Conservation (phyloP, 805 yeast species). For the Saccharomycopsis schoenii region DNA sequence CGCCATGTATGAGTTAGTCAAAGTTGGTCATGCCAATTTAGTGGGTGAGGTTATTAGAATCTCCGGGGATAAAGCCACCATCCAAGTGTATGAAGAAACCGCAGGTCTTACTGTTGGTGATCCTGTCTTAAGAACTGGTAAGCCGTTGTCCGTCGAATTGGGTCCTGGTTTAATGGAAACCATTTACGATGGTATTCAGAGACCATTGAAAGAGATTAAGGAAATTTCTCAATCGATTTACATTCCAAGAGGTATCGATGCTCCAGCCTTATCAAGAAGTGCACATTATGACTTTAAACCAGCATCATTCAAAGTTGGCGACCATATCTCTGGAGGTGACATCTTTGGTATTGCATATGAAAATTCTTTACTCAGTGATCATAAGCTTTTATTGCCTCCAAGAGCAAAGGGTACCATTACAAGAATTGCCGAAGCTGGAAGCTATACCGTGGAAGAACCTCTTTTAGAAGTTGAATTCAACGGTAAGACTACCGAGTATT, state of each 20-base stretch:
- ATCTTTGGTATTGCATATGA: slow-evolving; percentile 90
- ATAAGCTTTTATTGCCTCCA: slow-evolving; percentile 92
- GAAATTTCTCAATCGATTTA: slow-evolving; percentile 84
- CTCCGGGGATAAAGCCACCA: slow-evolving; percentile 92
- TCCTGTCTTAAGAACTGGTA: slow-evolving; percentile 96
- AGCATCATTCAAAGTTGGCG: slow-evolving; percentile 73
- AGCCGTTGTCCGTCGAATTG: slow-evolving; percentile 96
- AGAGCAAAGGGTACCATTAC: slow-evolving; percentile 97
- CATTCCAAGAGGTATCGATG: slow-evolving; percentile 97
- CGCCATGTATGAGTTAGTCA: slow-evolving; percentile 98
- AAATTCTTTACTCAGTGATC: slow-evolving; percentile 86
- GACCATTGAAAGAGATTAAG: slow-evolving; percentile 92
- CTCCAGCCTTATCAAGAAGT: slow-evolving; percentile 85
- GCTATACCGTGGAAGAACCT: slow-evolving; percentile 83
- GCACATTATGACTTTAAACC: slow-evolving; percentile 83
- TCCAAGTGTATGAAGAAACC: slow-evolving; percentile 98
- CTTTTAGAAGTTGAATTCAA: slow-evolving; percentile 91
- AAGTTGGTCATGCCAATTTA: slow-evolving; percentile 92
- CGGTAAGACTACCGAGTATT: slow-evolving; percentile 67
- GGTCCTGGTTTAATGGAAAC: slow-evolving; percentile 99
- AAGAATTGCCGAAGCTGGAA: slow-evolving; percentile 80
- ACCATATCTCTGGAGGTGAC: slow-evolving; percentile 94
- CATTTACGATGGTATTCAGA: slow-evolving; percentile 98
- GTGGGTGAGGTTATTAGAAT: slow-evolving; percentile 99
- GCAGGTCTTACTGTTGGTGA: slow-evolving; percentile 99